Percentiles rank a stretch among this genome's conserved stretches.
These are phyloP conservation scores for Plasmodium berghei DNA, from an alignment of 169 alveolate species.

Conservation along the genomic window DNA sequence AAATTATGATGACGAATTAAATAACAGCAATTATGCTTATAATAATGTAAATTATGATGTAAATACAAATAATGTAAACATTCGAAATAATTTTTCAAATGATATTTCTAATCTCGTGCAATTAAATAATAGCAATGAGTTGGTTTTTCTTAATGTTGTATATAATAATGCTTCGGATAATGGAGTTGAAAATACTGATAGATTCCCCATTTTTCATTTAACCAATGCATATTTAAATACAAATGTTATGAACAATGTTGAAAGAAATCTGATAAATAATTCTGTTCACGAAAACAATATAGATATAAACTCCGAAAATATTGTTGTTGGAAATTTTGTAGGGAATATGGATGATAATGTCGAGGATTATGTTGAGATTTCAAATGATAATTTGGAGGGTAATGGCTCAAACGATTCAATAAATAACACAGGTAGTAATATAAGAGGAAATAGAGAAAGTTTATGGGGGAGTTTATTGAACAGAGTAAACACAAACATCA, in stretches of 20 bases:
- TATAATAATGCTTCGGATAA: constrained; percentile 36
- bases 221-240: background rate
- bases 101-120: constrained; percentile 1
- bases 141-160: constrained; percentile 20
- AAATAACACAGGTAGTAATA: background rate
- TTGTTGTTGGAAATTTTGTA: too few relatives aligned
- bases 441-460: background rate
- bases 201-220: constrained; percentile 1
- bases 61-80: background rate
- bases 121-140: background rate
- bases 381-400: background rate
- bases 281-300: too few relatives aligned
- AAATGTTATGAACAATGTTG: background rate
- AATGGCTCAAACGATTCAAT: background rate
- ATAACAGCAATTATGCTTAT: too few relatives aligned
- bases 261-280: too few relatives aligned
- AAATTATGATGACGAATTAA: too few relatives aligned
- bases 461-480: background rate
- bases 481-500: background rate
- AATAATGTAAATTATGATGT: background rate
- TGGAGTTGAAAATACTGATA: constrained; percentile 12
- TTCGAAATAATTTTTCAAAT: constrained; percentile 1
- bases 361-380: too few relatives aligned
- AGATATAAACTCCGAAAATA: too few relatives aligned
- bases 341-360: too few relatives aligned